Conservation (phyloP, 768 basidiomycete genomes). For the Kwoniella dejecticola region DNA sequence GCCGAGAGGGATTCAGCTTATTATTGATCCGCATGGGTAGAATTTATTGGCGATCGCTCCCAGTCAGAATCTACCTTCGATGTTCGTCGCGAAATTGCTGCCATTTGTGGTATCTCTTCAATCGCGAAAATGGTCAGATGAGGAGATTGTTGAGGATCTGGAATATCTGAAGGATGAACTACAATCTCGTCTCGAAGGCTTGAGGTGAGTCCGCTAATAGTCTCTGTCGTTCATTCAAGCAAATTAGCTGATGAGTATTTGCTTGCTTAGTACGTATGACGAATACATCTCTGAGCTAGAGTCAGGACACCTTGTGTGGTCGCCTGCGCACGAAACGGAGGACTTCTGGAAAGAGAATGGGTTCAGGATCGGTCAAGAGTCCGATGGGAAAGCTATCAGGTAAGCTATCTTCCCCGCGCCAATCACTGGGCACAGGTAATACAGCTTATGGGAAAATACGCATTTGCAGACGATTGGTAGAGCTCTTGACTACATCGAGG, state of each 20-base stretch:
- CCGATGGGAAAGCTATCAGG: slow-evolving; percentile 82
- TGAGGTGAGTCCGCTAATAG: slow-evolving; percentile 67
- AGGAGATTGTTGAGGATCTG: slow-evolving; percentile 90
- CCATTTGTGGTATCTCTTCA: slow-evolving; percentile 84
- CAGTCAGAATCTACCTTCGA: slow-evolving; percentile 80
- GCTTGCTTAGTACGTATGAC: slow-evolving; percentile 76
- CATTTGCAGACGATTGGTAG: slow-evolving; percentile 67
- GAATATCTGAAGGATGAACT: slow-evolving; percentile 84
- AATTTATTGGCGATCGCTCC: slow-evolving; percentile 91
- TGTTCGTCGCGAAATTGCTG: slow-evolving; percentile 83
- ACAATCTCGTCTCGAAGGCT: slow-evolving; percentile 77
- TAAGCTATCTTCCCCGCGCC: slow-evolving; percentile 51
- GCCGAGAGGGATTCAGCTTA: not conserved
- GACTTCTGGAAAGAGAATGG: slow-evolving; percentile 99
- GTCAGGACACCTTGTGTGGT: slow-evolving; percentile 91
- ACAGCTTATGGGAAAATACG: not conserved
- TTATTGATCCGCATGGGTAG: slow-evolving; percentile 55
- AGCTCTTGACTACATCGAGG: slow-evolving; percentile 67
- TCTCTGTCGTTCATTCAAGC: not conserved
- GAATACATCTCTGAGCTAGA: slow-evolving; percentile 89
- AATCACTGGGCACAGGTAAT: not conserved
- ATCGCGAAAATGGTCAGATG: slow-evolving; percentile 87
- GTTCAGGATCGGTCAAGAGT: slow-evolving; percentile 74
- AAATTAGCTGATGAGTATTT: not conserved
- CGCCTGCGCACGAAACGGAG: slow-evolving; percentile 92